Evolutionary conservation across 495 filamentous ascomycete species (phyloP).

Genomic region (Podospora pseudocomata): DNA sequence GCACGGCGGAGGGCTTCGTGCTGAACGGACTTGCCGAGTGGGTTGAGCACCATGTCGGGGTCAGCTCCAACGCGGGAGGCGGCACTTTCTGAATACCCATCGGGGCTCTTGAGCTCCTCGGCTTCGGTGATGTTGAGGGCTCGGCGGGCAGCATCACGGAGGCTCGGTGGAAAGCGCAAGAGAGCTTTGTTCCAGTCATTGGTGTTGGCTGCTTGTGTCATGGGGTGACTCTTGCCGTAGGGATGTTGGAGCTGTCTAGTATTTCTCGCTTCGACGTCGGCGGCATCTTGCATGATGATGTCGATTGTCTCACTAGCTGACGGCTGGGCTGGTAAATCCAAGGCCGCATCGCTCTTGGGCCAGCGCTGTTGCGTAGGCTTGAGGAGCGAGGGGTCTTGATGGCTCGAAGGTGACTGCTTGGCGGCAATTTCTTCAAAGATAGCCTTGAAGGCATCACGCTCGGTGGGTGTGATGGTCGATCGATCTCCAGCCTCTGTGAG

Average conservation of each 20-base stretch:
- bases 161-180: conserved; percentile 37
- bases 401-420: conserved; percentile 13
- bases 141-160: conserved; percentile 39
- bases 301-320: conserved; percentile 22
- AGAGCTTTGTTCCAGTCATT: conserved; percentile 35
- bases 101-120: neutral
- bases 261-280: conserved; percentile 14
- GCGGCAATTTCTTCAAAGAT: conserved; percentile 56
- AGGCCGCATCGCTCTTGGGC: neutral
- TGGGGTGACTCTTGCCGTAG: conserved; percentile 17
- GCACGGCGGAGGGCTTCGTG: conserved; percentile 36
- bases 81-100: neutral
- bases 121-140: conserved; percentile 34
- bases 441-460: conserved; percentile 53
- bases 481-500: neutral
- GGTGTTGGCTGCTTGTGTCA: conserved; percentile 18
- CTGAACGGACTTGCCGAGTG: conserved; percentile 22
- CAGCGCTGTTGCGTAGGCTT: neutral
- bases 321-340: conserved; percentile 3
- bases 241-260: conserved; percentile 15
- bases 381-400: neutral
- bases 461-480: conserved; percentile 54
- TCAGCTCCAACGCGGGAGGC: neutral
- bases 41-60: conserved; percentile 15
- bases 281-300: conserved; percentile 37